These are phyloP conservation scores for Saturnispora galanensis DNA, from an alignment of 805 yeast species.

Conservation along the genomic window DNA sequence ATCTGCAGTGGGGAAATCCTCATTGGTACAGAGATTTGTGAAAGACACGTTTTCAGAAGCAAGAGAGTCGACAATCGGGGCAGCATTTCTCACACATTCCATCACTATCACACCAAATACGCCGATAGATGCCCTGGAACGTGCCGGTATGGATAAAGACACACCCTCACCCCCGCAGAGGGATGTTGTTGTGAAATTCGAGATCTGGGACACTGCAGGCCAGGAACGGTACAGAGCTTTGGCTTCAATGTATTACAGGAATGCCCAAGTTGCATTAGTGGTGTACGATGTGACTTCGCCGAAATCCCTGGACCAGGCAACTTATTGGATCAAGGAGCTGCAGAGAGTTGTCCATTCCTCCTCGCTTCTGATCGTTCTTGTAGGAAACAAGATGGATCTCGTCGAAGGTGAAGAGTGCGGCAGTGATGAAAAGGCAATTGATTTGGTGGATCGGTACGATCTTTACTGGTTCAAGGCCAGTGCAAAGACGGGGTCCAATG, in stretches of 20 bases:
- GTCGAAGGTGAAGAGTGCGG: constrained; percentile 35
- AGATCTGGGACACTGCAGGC: constrained; percentile 67
- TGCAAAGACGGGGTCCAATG: constrained; percentile 48
- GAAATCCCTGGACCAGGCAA: constrained; percentile 60
- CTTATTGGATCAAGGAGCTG: constrained; percentile 69
- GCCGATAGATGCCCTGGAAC: background rate
- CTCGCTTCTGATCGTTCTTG: constrained; percentile 61
- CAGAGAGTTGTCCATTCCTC: constrained; percentile 71
- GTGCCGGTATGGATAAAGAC: background rate
- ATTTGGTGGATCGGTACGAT: constrained; percentile 45
- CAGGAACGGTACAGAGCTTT: constrained; percentile 70
- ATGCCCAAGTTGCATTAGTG: constrained; percentile 71
- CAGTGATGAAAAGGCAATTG: constrained; percentile 33
- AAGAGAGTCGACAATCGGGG: constrained; percentile 77
- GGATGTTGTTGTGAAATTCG: constrained; percentile 41
- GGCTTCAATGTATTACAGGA: constrained; percentile 78
- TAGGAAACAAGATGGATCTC: constrained; percentile 72
- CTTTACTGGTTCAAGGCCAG: constrained; percentile 44
- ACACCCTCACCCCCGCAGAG: background rate
- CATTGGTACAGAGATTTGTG: constrained; percentile 60
- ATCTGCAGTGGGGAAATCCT: constrained; percentile 61
- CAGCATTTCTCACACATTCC: constrained; percentile 69
- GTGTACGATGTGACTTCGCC: constrained; percentile 67
- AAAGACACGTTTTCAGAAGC: constrained; percentile 64
- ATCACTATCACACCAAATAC: constrained; percentile 44